Base-by-base conservation (phyloP, 257 asterid species). In the Thymus mandschuricus region DNA sequence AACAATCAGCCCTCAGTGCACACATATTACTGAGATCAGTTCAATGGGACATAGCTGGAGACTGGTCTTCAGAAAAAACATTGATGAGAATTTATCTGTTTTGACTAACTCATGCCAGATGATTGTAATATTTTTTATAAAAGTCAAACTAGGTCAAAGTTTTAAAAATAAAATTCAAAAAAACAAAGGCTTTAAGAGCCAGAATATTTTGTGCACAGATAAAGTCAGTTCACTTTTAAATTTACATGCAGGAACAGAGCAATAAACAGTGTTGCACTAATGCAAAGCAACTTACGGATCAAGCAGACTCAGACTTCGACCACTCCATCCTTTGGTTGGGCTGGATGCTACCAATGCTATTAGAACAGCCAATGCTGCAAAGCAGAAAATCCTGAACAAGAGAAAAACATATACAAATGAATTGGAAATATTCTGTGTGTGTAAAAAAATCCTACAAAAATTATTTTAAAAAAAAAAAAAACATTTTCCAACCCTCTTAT, bases 241-340 rank as follows among this genome's bases (percentile, higher is more conserved):
- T 43, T 38, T 64, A 50, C 57, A 45, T 43, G 56, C 51, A 68
- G 58, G 54, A 64, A 61, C 27, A 31, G 29, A 62, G 70, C 62
- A 70, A 76, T 40, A 40, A 54, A 64, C 31, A 46, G 29, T 29
- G 10, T 34, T 34, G 4, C n/a, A 76, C 5, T 62, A 54, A 38
- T 29, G 9, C 49, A 64, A 33, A 76, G 61, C 69, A 66, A 80
- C 94, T 83, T 80, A 95, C 99, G 98, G 99, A 80, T 95, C 99
- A 52, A 95, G 99, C 79, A 92, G 88, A 80, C 99, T 95, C 81
- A 95, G 82, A 75, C 99, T 95, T 75, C 99, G 82, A 64, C 99
- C 99, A 74, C 99, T 95, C 99, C 99, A 95, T 71, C 99, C 99
- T 83, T 80, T 85, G 11, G 99, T 95, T 76, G 99, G 99, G 86